Evolutionary conservation across 2,329 filamentous ascomycete species (phyloP), one percentile per base, ranked within the genome.

Genomic region (Colletotrichum orchidophilum): DNA sequence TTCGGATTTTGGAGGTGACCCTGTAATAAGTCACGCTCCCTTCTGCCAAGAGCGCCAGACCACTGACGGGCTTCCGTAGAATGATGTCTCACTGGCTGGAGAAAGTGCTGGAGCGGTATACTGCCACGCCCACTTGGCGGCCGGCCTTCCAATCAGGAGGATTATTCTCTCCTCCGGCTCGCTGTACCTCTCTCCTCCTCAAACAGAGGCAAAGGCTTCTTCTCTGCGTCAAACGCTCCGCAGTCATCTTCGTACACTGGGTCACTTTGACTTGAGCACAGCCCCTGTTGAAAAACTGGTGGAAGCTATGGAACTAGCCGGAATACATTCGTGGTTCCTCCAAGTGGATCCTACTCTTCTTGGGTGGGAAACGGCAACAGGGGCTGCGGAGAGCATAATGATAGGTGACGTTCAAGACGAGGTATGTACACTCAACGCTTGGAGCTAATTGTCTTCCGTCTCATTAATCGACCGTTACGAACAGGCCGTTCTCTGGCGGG

Each of bases 51-150:
- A n/a, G n/a, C 39, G 18, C 12, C 24, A 27, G 15, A 18, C n/a
- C 31, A 31, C 64, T 68, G 31, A 68, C 52, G 9, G 18, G 13
- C 24, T 21, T 13, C 21, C 21, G 12, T 8, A 31, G 9, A 84
- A 81, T 26, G 77, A 2, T 26, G 79, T 86, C 7, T 85, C 83
- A 0, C 64, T 86, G 2, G 80, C 80, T 0, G 84, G 84, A 4
- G 84, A 86, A 70, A 86, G 84, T 54, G 84, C 84, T 0, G 84
- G 84, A 0, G 84, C 81, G 3, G 78, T 85, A 1, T 85, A 85
- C 27, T 78, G 77, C 5, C 84, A 86, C 73, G 84, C 82, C 1
- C 83, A 83, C 74, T 49, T 82, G 15, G 77, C 80, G 24, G 76
- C 77, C 1, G 78, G 79, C 3, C 77, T 76, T 2, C 77, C 75